Percentiles rank a stretch among this genome's conserved stretches.
Evolutionary conservation across 768 basidiomycete genomes (phyloP).

Genomic region (Amanita rimosa): DNA sequence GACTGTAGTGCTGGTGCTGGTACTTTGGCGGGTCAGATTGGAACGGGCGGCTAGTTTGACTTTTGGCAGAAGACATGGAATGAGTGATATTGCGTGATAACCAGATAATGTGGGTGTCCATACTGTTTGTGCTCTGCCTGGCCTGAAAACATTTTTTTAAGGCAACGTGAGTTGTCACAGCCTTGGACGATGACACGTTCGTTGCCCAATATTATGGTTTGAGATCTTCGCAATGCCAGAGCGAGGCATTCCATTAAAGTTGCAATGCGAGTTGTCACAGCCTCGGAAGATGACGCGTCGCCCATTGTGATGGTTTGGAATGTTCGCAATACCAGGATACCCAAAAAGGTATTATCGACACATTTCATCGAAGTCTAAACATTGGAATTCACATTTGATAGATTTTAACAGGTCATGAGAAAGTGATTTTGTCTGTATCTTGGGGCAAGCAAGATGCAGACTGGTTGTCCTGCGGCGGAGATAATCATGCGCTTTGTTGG

Average conservation of each 20-base stretch:
- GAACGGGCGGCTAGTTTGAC: constrained; percentile 51
- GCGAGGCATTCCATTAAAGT: no score
- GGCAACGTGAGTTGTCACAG: no score
- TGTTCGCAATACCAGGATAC: constrained; percentile 93
- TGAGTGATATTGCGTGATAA: constrained; percentile 99
- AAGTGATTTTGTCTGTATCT: constrained; percentile 87
- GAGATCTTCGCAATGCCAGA: no score
- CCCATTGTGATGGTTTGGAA: constrained; percentile 99
- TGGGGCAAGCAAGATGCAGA: constrained; percentile 97
- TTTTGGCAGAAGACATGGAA: constrained; percentile 76
- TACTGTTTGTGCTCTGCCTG: neutral
- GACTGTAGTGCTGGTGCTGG: constrained; percentile 81
- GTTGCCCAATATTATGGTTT: no score
- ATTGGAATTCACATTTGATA: constrained; percentile 17
- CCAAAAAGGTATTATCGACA: constrained; percentile 63
- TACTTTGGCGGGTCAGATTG: constrained; percentile 50
- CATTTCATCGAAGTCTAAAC: neutral
- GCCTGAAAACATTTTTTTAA: constrained; percentile 18
- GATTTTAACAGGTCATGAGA: constrained; percentile 94
- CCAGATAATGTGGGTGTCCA: constrained; percentile 76
- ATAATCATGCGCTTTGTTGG: constrained; percentile 93
- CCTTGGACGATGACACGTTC: no score
- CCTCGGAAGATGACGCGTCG: constrained; percentile 92
- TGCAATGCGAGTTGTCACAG: constrained; percentile 87
- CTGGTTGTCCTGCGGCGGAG: constrained; percentile 90